Base-by-base conservation (phyloP, 1,139 yeast species). In the Hyphopichia pseudoburtonii region DNA sequence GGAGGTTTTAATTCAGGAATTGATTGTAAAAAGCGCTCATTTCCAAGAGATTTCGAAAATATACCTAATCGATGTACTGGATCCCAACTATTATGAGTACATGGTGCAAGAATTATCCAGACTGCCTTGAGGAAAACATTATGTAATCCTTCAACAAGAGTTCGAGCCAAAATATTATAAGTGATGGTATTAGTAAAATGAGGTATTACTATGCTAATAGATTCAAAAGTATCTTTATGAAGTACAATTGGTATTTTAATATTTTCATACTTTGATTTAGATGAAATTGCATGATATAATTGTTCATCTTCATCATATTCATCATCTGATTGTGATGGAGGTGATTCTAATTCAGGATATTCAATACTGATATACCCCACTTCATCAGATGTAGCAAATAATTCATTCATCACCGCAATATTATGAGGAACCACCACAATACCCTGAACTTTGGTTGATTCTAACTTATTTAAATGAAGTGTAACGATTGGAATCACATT, bases 291-390 rank as follows among this genome's bases (percentile, higher is more conserved):
- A 10, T 58, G 46, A 47, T 78, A 78, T 30, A 78, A 60, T 45
- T 78, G 83, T 47, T 75, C 81, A 34, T 74, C 78, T 44, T 78
- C 83, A 41, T 76, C 78, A 43, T 62, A 78, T 3, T 69, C 78
- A 3, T 63, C 66, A 2, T 50, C 54, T 24, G 50, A 36, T 27
- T 51, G 46, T 1, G 6, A 24, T 30, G n/a, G n/a, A 11, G 17
- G 27, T 7, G 7, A 5, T 5, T n/a, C 10, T 6, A 17, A 12
- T 11, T 15, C 18, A 3, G 55, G 51, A 37, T 64, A 65, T n/a
- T 42, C 44, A 3, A 67, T 45, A 0, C 27, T 24, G 5, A 66
- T 44, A 1, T 36, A 22, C 1, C 71, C 72, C 7, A 57, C 49
- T 9, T 33, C 29, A 5, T 35, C 36, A 8, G 45, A 45, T 1